Conservation (phyloP, 371 early-diverging fungal species). For the Lichtheimia ramosa region DNA sequence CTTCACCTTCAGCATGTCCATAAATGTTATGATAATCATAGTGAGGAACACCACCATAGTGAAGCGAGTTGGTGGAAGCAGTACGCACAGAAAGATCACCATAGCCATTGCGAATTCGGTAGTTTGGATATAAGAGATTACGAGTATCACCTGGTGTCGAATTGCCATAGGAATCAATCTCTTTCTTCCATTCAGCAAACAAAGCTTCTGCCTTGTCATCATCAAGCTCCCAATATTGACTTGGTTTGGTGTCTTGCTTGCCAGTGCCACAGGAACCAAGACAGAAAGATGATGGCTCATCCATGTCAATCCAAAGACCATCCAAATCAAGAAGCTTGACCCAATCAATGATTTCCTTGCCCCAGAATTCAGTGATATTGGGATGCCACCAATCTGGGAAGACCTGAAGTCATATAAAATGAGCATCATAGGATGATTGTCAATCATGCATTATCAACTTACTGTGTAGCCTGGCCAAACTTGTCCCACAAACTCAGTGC, state of each 20-base stretch:
- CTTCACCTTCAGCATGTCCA: conserved; percentile 30
- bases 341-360: conserved; percentile 21
- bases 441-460: neutral
- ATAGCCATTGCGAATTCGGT: conserved; percentile 37
- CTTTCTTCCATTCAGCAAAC: conserved; percentile 4
- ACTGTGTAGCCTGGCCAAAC: conserved; percentile 64
- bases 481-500: conserved; percentile 46
- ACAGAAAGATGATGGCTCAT: conserved; percentile 66
- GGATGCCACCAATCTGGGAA: conserved; percentile 30
- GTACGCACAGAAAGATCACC: conserved; percentile 55
- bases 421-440: neutral
- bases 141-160: conserved; percentile 22
- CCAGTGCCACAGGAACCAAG: conserved; percentile 24
- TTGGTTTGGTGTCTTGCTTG: conserved; percentile 27
- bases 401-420: neutral
- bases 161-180: conserved; percentile 7
- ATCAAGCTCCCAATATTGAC: conserved; percentile 31
- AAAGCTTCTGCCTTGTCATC: conserved; percentile 5
- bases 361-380: conserved; percentile 15
- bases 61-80: conserved; percentile 56
- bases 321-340: conserved; percentile 17
- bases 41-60: conserved; percentile 53
- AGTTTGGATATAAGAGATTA: conserved; percentile 37
- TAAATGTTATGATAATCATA: conserved; percentile 71
- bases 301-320: conserved; percentile 74